Evolutionary conservation across 1,284 basidiomycete genomes (phyloP), one percentile per base, ranked within the genome.

Genomic region (Ustilago esculenta): DNA sequence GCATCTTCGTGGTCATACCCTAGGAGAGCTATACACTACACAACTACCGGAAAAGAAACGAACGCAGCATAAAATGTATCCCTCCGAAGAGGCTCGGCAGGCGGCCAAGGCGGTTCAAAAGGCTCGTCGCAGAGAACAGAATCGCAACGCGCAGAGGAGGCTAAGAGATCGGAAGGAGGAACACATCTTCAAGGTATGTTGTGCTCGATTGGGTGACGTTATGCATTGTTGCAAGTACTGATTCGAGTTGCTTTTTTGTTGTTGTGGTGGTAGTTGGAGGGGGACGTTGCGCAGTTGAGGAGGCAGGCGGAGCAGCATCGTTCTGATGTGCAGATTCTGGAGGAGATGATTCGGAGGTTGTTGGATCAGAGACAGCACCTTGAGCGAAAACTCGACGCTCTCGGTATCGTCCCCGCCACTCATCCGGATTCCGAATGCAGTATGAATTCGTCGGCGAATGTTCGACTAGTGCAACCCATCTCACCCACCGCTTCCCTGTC

Each of bases 81-180:
- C 48, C 20, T 45, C n/a, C 36, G 60, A 55, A 30, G 52, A 65
- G 43, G 56, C 61, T 2, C 21, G 48, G 8, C 47, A 50, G n/a
- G 67, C 55, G 3, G 56, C 67, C 33, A 70, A 60, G 37, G 8
- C 39, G 20, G 12, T 56, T 18, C 57, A 71, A 29, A 63, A 61
- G 33, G 53, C 45, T 2, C 53, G 57, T 18, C 25, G 68, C 2
- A 33, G 63, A 3, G 63, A 71, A 15, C 68, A 71, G 42, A 61
- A 66, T 25, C 59, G 66, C 4, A 47, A 63, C 32, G 65, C 65
- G 2, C 65, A 68, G 21, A 33, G 65, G 7, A 27, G 65, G 4
- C 18, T 68, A 12, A 43, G 65, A 5, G 65, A 63, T 30, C 45
- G 65, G 3, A 63, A 68, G 33, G 65, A 63, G 24, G 58, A 68